phyloP scores from a whole-genome alignment of 73 alveolate genomes.

The Strombidium stylifer region DNA sequence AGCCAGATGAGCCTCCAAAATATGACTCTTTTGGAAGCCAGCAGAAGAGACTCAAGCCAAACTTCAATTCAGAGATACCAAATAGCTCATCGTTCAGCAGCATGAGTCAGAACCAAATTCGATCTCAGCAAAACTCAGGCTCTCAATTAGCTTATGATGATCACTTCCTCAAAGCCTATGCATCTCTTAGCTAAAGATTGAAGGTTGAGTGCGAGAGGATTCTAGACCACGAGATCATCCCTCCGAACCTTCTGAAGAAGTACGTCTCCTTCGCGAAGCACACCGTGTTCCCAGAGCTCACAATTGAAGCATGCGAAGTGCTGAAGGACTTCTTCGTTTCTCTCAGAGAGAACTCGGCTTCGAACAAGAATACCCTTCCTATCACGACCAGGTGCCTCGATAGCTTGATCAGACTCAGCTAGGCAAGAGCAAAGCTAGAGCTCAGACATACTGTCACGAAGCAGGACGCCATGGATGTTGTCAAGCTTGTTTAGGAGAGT shows the following conservation, averaged over 20 bases:
- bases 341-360: constrained; percentile 64
- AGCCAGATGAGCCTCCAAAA: no score
- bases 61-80: no score
- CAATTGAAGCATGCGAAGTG: constrained; percentile 77
- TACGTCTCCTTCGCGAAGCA: constrained; percentile 64
- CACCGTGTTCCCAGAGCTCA: constrained; percentile 59
- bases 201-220: constrained; percentile 35
- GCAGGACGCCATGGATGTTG: constrained; percentile 83
- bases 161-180: not conserved
- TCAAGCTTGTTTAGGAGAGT: constrained; percentile 74
- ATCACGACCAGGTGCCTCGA: constrained; percentile 84
- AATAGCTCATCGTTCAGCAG: no score
- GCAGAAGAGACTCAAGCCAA: no score
- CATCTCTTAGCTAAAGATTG: constrained; percentile 11
- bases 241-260: constrained; percentile 61
- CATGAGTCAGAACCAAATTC: no score
- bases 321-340: constrained; percentile 67
- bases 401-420: constrained; percentile 72
- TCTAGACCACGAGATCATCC: constrained; percentile 26
- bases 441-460: constrained; percentile 61
- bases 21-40: no score
- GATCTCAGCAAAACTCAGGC: no score
- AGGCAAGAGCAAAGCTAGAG: constrained; percentile 86
- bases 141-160: no score
- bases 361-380: constrained; percentile 53